Base-by-base conservation (phyloP, 176 grass and related monocot species). In the Leersia perrieri region DNA sequence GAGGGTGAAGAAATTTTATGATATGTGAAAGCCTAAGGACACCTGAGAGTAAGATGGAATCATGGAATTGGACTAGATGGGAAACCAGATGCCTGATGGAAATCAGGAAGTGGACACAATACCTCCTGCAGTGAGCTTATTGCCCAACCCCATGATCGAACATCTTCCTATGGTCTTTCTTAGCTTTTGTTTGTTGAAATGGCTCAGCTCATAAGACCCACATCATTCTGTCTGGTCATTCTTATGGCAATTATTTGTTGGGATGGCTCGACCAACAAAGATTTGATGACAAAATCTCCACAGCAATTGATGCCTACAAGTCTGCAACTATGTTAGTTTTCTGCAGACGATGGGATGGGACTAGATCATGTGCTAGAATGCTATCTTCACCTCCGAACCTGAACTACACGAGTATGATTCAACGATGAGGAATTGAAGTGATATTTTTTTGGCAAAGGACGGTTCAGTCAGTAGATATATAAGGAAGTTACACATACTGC, bases 81-180 rank as follows among this genome's bases (percentile, higher is more conserved):
- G 32, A 53, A 22, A 66, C 51, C 60, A 31, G 64, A 14, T n/a
- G 32, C 16, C 41, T 66, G 42, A 75, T 57, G 72, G 71, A 75
- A 85, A 66, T 26, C 74, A 51, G 31, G 36, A 27, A 62, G 28
- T 72, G 66, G 74, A 78, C 66, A 26, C 18, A 26, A 2, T 67
- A 72, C 57, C 55, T 72, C 74, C n/a, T 85, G 53, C 74, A 63
- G 53, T 26, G 74, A 72, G 40, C 74, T 30, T 9, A 70, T 65
- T 29, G 65, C 53, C 60, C 30, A 11, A 29, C 14, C 39, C 39
- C 57, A 39, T 55, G 42, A 73, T 40, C 39, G 5, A 53, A 22
- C 67, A 33, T 39, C 33, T 9, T 39, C 33, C 39, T 15, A 38
- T 32, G 60, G 40, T 53, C 31, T 53, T 51, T 33, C 47, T 15